Percentiles rank a stretch among this genome's conserved stretches.
Evolutionary conservation across 768 basidiomycete genomes (phyloP).

Genomic region (Sarcomyxa edulis): DNA sequence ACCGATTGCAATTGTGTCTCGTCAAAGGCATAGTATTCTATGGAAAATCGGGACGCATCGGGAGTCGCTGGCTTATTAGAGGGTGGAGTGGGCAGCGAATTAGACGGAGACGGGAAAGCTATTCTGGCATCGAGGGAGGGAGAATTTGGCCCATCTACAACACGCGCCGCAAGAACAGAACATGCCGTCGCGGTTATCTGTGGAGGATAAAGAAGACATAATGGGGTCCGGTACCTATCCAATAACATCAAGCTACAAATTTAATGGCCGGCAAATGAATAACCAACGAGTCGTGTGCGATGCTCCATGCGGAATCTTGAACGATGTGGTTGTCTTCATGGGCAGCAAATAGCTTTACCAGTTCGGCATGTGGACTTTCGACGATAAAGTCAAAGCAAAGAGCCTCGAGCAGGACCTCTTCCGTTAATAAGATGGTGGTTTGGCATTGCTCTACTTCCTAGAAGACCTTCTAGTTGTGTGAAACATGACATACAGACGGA

Average conservation of each 20-base stretch:
- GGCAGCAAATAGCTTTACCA: slow-evolving; percentile 68
- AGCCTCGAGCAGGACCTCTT: slow-evolving; percentile 76
- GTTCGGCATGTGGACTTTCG: slow-evolving; percentile 68
- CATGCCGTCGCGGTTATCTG: slow-evolving; percentile 74
- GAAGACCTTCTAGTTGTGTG: slow-evolving; percentile 4
- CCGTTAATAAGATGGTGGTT: slow-evolving; percentile 61
- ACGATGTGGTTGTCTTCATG: slow-evolving; percentile 40
- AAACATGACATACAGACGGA: slow-evolving; percentile 1
- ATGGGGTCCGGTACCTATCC: slow-evolving; percentile 74
- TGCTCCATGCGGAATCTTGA: slow-evolving; percentile 80
- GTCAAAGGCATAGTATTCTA: slow-evolving; percentile 62
- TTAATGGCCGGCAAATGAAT: slow-evolving; percentile 4
- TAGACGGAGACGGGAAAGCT: slow-evolving; percentile 63
- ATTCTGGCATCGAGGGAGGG: slow-evolving; percentile 72
- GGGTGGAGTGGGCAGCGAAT: slow-evolving; percentile 78
- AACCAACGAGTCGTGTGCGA: slow-evolving; percentile 82
- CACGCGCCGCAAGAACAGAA: slow-evolving; percentile 69
- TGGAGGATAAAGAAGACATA: slow-evolving; percentile 67
- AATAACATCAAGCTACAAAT: slow-evolving; percentile 7
- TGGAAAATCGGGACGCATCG: slow-evolving; percentile 59
- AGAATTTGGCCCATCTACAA: slow-evolving; percentile 68
- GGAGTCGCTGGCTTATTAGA: slow-evolving; percentile 71
- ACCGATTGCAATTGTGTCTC: slow-evolving; percentile 53
- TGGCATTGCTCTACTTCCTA: slow-evolving; percentile 78
- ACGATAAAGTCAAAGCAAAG: slow-evolving; percentile 85